Percentiles rank a stretch among this genome's conserved stretches.
phyloP scores from a whole-genome alignment of 352 stramenopile genomes.

The Globisporangium polare region DNA sequence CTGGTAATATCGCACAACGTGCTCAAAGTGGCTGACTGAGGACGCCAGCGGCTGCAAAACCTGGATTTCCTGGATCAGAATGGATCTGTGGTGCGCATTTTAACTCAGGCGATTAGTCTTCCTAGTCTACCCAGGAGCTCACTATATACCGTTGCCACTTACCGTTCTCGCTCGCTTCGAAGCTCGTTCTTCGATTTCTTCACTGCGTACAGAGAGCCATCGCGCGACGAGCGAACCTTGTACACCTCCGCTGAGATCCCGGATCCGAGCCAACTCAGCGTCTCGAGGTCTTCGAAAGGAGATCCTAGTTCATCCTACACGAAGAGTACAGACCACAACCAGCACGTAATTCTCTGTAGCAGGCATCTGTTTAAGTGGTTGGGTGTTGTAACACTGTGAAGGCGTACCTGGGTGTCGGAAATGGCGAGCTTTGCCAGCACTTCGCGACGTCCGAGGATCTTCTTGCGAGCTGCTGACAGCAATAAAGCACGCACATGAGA shows the following conservation, averaged over 20 bases:
- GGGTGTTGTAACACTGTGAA: no score
- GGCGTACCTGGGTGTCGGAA: slow-evolving; percentile 20
- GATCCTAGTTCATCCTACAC: slow-evolving; percentile 11
- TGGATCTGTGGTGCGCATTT: slow-evolving; percentile 26
- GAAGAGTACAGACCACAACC: background rate
- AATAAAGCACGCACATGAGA: background rate
- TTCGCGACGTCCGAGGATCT: slow-evolving; percentile 19
- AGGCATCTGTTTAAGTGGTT: no score
- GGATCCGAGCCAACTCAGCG: slow-evolving; percentile 53
- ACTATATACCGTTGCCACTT: background rate
- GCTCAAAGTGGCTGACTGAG: slow-evolving; percentile 44
- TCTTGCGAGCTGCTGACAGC: slow-evolving; percentile 10
- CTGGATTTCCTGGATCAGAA: slow-evolving; percentile 61
- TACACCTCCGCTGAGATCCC: slow-evolving; percentile 71
- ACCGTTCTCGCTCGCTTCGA: slow-evolving; percentile 76
- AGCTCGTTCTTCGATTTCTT: slow-evolving; percentile 80
- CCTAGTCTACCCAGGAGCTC: background rate
- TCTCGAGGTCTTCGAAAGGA: slow-evolving; percentile 53
- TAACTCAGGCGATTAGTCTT: background rate
- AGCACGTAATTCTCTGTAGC: no score
- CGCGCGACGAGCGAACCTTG: slow-evolving; percentile 42
- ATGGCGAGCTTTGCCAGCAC: slow-evolving; percentile 28
- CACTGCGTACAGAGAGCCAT: slow-evolving; percentile 50
- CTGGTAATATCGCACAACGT: slow-evolving; percentile 94
- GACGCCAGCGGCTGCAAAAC: slow-evolving; percentile 40